Percentiles rank a stretch among this genome's conserved stretches.
Evolutionary conservation across 1,284 basidiomycete genomes (phyloP).

Genomic region (Pisolithus thermaeus): DNA sequence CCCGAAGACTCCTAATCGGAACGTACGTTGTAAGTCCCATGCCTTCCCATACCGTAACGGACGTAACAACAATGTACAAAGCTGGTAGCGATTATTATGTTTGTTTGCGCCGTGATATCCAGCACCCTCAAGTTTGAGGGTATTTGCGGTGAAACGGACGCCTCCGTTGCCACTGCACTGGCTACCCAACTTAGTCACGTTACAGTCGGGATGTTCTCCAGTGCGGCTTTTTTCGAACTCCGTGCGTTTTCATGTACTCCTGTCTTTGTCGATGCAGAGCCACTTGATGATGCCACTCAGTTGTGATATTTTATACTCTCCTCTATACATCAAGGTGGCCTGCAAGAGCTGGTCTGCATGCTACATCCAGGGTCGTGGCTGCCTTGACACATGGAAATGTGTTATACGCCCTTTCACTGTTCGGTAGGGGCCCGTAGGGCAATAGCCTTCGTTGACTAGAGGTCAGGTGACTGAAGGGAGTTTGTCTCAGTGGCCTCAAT

Average conservation of each 20-base stretch:
- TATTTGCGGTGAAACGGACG: conserved; percentile 1
- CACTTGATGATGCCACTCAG: neutral
- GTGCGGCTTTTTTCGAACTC: conserved; percentile 4
- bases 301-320: neutral
- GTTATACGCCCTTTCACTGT: conserved; percentile 1
- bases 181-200: conserved; percentile 2
- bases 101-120: neutral
- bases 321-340: neutral
- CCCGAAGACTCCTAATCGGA: neutral
- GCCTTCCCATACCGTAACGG: neutral
- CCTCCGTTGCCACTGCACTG: conserved; percentile 1
- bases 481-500: neutral
- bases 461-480: neutral
- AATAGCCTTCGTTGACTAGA: neutral
- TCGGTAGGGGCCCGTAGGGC: no score
- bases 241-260: neutral
- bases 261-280: neutral
- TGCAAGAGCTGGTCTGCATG: neutral
- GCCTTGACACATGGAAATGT: conserved; percentile 2
- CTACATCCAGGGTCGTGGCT: neutral
- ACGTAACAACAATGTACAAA: neutral
- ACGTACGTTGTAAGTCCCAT: conserved; percentile 3
- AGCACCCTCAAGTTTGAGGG: conserved; percentile 1
- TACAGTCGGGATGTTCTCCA: conserved; percentile 3
- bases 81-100: conserved; percentile 1